Evolutionary conservation across 768 basidiomycete species (phyloP).

Genomic region (Boletus tylopilopsis): DNA sequence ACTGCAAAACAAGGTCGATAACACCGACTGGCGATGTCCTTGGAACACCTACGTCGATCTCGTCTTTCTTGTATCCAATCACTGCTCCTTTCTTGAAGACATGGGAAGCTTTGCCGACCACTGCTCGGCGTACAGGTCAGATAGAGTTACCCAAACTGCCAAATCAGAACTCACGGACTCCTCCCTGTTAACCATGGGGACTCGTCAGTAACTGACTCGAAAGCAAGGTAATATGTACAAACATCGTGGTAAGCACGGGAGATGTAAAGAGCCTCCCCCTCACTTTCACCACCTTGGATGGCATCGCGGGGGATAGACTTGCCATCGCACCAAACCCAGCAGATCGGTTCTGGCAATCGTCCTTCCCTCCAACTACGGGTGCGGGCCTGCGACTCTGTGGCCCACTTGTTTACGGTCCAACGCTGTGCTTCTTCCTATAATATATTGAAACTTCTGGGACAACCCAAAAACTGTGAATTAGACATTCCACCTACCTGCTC

Average conservation of each 20-base stretch:
- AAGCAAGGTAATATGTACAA: constrained; percentile 12
- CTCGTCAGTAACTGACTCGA: constrained; percentile 1
- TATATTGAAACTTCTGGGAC: background rate
- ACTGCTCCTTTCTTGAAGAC: constrained; percentile 59
- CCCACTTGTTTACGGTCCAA: constrained; percentile 54
- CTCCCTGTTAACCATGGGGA: constrained; percentile 37
- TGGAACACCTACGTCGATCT: constrained; percentile 47
- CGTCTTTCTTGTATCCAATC: constrained; percentile 58
- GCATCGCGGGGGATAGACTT: constrained; percentile 56
- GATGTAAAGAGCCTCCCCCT: constrained; percentile 51
- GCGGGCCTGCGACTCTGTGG: constrained; percentile 51
- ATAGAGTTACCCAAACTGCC: background rate
- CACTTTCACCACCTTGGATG: constrained; percentile 53
- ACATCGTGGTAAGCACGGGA: constrained; percentile 59
- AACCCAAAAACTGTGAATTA: background rate
- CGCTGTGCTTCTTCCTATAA: constrained; percentile 45
- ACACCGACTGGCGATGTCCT: background rate
- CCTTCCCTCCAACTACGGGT: constrained; percentile 44
- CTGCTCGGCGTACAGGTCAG: constrained; percentile 31
- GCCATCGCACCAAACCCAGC: constrained; percentile 62
- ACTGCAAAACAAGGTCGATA: constrained; percentile 33
- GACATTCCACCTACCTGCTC: constrained; percentile 45
- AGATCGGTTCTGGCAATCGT: constrained; percentile 46
- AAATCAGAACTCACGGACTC: constrained; percentile 41
- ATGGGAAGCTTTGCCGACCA: constrained; percentile 61